These are phyloP conservation scores for Ophiocordyceps polyrhachis-furcata DNA, from an alignment of 2,329 filamentous ascomycete species.

Conservation along the genomic window DNA sequence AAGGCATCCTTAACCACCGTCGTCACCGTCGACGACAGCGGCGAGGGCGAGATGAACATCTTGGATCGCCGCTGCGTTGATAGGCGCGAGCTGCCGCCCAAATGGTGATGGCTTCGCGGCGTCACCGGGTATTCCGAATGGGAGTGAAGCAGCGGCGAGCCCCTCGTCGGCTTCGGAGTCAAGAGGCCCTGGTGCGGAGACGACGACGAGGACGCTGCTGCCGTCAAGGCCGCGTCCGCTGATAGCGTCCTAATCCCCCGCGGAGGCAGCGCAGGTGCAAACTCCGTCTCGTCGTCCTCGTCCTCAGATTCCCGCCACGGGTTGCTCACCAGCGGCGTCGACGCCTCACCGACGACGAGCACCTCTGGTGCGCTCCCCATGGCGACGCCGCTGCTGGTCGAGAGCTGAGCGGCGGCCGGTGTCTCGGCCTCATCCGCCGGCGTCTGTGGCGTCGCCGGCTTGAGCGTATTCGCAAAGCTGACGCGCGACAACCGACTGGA, in stretches of 20 bases:
- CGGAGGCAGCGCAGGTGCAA: slow-evolving; percentile 8
- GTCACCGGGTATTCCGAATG: slow-evolving; percentile 8
- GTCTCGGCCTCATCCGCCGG: slow-evolving; percentile 17
- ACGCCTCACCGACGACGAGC: slow-evolving; percentile 12
- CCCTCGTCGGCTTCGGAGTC: slow-evolving; percentile 12
- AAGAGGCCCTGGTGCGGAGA: slow-evolving; percentile 11
- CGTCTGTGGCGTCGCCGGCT: slow-evolving; percentile 17
- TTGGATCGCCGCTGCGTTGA: slow-evolving; percentile 16
- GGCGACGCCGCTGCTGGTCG: slow-evolving; percentile 11
- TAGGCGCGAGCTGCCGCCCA: slow-evolving; percentile 11
- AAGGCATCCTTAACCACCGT: slow-evolving; percentile 38
- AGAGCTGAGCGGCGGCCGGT: slow-evolving; percentile 9
- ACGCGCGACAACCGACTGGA: slow-evolving; percentile 28
- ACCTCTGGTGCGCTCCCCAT: slow-evolving; percentile 12
- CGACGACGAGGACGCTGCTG: slow-evolving; percentile 3
- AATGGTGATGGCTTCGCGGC: slow-evolving; percentile 8
- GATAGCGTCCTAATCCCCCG: slow-evolving; percentile 20
- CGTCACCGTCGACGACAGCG: slow-evolving; percentile 38
- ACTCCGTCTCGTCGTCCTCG: background rate
- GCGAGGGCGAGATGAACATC: slow-evolving; percentile 38
- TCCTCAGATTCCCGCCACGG: slow-evolving; percentile 23
- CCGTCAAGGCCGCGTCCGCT: slow-evolving; percentile 15
- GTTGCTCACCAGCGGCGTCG: slow-evolving; percentile 21
- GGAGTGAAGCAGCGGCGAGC: slow-evolving; percentile 7
- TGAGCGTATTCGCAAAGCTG: slow-evolving; percentile 21